Evolutionary conservation across 2,329 filamentous ascomycete genomes (phyloP).

Genomic region (Claviceps arundinis): DNA sequence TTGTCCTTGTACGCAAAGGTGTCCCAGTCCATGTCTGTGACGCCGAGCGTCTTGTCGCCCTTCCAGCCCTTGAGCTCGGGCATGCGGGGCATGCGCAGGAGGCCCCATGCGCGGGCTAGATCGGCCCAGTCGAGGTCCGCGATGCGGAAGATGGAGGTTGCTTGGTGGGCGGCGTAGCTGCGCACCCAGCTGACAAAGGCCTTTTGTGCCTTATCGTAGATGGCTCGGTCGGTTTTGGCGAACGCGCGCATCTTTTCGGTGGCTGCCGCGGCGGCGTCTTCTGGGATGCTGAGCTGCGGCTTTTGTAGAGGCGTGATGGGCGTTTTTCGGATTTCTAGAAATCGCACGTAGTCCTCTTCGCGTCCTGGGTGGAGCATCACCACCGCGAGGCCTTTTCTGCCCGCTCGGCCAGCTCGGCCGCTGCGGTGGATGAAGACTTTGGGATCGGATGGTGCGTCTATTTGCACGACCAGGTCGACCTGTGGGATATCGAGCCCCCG

Average conservation of each 20-base stretch:
- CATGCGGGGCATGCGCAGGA: slow-evolving; percentile 84
- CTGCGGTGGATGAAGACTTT: slow-evolving; percentile 94
- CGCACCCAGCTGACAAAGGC: slow-evolving; percentile 91
- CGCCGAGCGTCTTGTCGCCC: slow-evolving; percentile 49
- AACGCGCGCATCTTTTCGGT: slow-evolving; percentile 48
- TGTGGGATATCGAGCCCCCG: slow-evolving; percentile 84
- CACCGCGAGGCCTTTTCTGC: slow-evolving; percentile 70
- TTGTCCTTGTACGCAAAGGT: slow-evolving; percentile 60
- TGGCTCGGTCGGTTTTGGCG: slow-evolving; percentile 35
- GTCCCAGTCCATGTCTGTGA: slow-evolving; percentile 53
- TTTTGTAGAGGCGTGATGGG: slow-evolving; percentile 54
- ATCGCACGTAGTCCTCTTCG: slow-evolving; percentile 83
- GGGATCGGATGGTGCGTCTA: slow-evolving; percentile 72
- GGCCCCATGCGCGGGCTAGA: slow-evolving; percentile 69
- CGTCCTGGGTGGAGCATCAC: slow-evolving; percentile 73
- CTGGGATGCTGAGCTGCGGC: slow-evolving; percentile 42
- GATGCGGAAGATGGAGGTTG: slow-evolving; percentile 79
- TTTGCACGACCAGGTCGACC: slow-evolving; percentile 80
- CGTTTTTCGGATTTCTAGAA: slow-evolving; percentile 76
- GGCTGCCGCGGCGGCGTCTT: slow-evolving; percentile 44
- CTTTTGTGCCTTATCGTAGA: slow-evolving; percentile 79
- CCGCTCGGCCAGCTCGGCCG: slow-evolving; percentile 80
- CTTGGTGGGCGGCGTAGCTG: slow-evolving; percentile 82
- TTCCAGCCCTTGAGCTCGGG: slow-evolving; percentile 69
- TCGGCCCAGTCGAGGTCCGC: slow-evolving; percentile 75